Percentiles rank a stretch among this genome's conserved stretches.
Evolutionary conservation across 768 basidiomycete genomes (phyloP).

Genomic region (Termitomyces sp.): DNA sequence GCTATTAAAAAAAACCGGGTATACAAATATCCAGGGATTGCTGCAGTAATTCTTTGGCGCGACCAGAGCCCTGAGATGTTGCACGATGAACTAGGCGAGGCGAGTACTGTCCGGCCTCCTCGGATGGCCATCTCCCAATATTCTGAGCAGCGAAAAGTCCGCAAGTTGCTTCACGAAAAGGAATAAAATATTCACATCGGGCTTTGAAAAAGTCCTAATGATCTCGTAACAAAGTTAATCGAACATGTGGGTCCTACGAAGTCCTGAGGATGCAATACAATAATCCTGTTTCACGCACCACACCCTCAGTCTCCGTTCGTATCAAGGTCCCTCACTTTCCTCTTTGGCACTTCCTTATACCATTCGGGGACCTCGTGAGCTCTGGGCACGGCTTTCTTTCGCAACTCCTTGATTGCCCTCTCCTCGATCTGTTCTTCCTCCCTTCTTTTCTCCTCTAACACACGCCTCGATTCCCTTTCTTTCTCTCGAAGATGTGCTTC

Average conservation of each 20-base stretch:
- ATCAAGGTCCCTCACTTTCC: constrained; percentile 22
- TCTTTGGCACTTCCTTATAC: constrained; percentile 71
- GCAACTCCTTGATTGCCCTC: constrained; percentile 54
- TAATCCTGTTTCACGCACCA: constrained; percentile 2
- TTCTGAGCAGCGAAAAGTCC: not conserved
- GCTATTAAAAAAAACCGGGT: not conserved
- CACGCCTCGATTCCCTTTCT: constrained; percentile 47
- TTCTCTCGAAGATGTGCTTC: constrained; percentile 54
- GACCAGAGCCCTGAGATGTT: too few relatives aligned
- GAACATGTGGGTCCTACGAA: not conserved
- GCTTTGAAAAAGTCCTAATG: constrained; percentile 9
- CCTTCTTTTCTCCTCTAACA: constrained; percentile 42
- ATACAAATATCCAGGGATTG: not conserved
- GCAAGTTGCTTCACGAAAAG: not conserved
- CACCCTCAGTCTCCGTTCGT: constrained; percentile 4
- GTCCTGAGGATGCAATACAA: too few relatives aligned
- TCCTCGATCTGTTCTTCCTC: constrained; percentile 55
- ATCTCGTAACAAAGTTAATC: not conserved
- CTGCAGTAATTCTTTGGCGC: too few relatives aligned
- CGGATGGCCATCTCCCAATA: constrained; percentile 1
- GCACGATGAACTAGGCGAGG: constrained; percentile 2
- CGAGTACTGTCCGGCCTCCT: constrained; percentile 4
- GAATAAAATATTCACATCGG: not conserved
- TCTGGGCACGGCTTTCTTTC: constrained; percentile 60
- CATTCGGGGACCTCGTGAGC: constrained; percentile 75